phyloP scores from a whole-genome alignment of 805 yeast genomes.

The Saccharomycopsis schoenii region DNA sequence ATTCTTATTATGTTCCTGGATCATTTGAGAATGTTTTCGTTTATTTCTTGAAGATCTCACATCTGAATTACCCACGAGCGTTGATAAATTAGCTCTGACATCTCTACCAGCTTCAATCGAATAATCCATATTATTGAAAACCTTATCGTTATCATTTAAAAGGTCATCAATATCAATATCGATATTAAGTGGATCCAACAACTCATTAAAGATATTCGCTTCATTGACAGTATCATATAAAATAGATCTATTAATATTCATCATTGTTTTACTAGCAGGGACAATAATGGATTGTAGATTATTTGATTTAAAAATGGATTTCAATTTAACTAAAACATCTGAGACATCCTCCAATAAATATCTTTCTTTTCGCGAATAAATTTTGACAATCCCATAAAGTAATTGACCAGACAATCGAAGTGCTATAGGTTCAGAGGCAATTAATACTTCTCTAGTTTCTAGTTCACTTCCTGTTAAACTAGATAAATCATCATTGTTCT shows the following conservation, averaged over 20 bases:
- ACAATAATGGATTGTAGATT: constrained; percentile 40
- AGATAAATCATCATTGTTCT: neutral
- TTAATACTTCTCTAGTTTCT: constrained; percentile 8
- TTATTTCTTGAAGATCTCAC: neutral
- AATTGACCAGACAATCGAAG: constrained; percentile 78
- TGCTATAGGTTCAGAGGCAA: constrained; percentile 48
- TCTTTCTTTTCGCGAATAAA: constrained; percentile 77
- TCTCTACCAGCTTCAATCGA: constrained; percentile 14
- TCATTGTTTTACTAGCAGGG: constrained; percentile 49
- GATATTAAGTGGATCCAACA: constrained; percentile 46
- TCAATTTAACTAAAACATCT: constrained; percentile 62
- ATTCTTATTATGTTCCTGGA: neutral
- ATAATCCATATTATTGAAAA: neutral
- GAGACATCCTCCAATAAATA: constrained; percentile 75
- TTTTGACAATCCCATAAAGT: constrained; percentile 76
- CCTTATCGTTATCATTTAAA: constrained; percentile 23
- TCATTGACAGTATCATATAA: constrained; percentile 74
- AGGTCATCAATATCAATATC: constrained; percentile 28
- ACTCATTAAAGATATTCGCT: constrained; percentile 35
- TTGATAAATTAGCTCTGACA: neutral
- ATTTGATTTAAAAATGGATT: constrained; percentile 47
- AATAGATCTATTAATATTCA: constrained; percentile 49
- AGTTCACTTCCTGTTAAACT: neutral
- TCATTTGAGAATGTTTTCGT: neutral
- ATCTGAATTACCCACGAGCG: neutral